Percentiles rank a stretch among this genome's conserved stretches.
These are phyloP conservation scores for Vigna mungo DNA, from an alignment of 306 rosid species.

Conservation along the genomic window DNA sequence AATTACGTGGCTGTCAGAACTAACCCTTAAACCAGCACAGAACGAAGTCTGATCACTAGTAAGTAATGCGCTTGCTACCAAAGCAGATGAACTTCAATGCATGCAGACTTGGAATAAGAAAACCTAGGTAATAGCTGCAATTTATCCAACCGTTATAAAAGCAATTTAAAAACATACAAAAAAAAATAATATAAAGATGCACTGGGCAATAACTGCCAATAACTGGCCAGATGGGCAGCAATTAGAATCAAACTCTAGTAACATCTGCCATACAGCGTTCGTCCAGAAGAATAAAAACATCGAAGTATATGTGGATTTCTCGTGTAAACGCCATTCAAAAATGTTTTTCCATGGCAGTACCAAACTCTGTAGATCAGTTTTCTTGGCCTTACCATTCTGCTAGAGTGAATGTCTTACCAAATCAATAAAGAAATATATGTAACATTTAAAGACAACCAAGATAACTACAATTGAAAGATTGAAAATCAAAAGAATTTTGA, in stretches of 20 bases:
- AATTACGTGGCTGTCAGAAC: background rate
- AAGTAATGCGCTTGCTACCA: background rate
- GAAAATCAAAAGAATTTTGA: slow-evolving; percentile 1
- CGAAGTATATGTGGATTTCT: background rate
- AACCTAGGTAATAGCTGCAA: background rate
- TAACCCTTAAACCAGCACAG: background rate
- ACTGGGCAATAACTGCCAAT: background rate
- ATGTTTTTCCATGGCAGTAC: slow-evolving; percentile 12
- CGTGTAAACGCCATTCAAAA: background rate
- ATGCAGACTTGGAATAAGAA: background rate
- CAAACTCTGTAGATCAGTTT: background rate
- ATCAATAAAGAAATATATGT: slow-evolving; percentile 2
- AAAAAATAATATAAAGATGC: background rate
- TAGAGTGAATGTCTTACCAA: background rate
- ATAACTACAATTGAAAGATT: slow-evolving; percentile 1
- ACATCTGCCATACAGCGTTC: background rate
- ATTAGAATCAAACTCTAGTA: background rate
- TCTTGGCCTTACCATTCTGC: slow-evolving; percentile 18
- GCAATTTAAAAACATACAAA: background rate
- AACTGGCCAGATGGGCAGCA: background rate
- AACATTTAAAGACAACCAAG: background rate
- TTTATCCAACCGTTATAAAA: slow-evolving; percentile 21
- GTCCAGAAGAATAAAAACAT: background rate
- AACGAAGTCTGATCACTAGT: background rate
- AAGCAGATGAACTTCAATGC: background rate